Conservation (phyloP, 495 filamentous ascomycete genomes). For the Annulohypoxylon nitens region DNA sequence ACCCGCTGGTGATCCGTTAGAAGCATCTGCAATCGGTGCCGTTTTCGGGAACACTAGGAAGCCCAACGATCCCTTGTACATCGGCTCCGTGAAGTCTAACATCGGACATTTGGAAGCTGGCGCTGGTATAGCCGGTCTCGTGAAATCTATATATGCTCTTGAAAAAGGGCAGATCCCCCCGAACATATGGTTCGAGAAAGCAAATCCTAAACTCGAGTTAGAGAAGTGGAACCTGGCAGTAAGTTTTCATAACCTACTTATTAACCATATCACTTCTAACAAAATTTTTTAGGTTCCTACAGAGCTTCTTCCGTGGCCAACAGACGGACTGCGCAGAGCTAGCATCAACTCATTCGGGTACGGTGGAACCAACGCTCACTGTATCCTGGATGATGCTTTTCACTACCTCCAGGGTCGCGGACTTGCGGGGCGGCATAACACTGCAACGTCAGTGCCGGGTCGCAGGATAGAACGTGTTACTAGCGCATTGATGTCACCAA, state of each 20-base stretch:
- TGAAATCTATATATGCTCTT: slow-evolving; percentile 64
- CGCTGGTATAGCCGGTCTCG: slow-evolving; percentile 64
- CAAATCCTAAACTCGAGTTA: slow-evolving; percentile 59
- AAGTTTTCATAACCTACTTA: background rate
- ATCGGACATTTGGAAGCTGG: slow-evolving; percentile 61
- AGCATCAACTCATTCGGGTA: slow-evolving; percentile 58
- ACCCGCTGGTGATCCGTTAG: slow-evolving; percentile 65
- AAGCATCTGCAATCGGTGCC: slow-evolving; percentile 59
- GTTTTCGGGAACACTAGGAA: slow-evolving; percentile 64
- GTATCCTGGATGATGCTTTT: slow-evolving; percentile 49
- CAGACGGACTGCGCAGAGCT: slow-evolving; percentile 47
- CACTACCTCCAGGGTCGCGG: slow-evolving; percentile 42
- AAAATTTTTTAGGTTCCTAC: slow-evolving; percentile 41
- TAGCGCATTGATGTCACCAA: slow-evolving; percentile 20
- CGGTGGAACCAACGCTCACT: slow-evolving; percentile 58
- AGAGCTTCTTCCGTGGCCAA: slow-evolving; percentile 48
- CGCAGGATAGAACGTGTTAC: slow-evolving; percentile 16
- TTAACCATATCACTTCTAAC: background rate
- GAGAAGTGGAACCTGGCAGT: slow-evolving; percentile 54
- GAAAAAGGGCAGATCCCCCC: slow-evolving; percentile 60
- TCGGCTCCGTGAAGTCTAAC: slow-evolving; percentile 64
- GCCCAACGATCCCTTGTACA: slow-evolving; percentile 50
- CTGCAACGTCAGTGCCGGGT: slow-evolving; percentile 30
- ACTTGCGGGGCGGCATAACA: slow-evolving; percentile 41
- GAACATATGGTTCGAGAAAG: slow-evolving; percentile 59